A percentile compares a stretch with the other conserved stretches of the same genome.
Evolutionary conservation across 306 rosid genomes (phyloP).

Genomic region (Cucumis hystrix): DNA sequence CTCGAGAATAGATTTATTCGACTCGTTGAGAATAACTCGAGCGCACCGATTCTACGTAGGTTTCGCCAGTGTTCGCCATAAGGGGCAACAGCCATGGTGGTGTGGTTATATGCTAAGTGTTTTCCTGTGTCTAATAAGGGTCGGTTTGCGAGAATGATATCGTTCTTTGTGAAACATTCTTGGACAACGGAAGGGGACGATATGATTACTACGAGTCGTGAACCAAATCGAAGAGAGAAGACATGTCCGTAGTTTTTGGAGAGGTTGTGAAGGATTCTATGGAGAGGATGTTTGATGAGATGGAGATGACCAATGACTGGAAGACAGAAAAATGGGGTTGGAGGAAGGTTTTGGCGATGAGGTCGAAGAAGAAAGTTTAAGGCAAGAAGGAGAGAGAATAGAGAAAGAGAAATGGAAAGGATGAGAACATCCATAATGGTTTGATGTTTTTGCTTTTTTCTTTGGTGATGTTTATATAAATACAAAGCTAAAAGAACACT

Average conservation of each 20-base stretch:
- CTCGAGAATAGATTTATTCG: neutral
- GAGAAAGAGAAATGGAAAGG: neutral
- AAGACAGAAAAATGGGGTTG: neutral
- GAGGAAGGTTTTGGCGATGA: neutral
- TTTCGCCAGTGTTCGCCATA: neutral
- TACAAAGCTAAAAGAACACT: neutral
- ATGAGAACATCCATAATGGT: neutral
- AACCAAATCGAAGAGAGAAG: neutral
- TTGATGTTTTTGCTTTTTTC: too few species aligned
- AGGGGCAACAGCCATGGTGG: neutral
- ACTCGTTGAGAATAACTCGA: neutral
- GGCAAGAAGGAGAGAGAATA: neutral
- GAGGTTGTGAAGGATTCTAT: neutral
- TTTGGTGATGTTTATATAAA: neutral
- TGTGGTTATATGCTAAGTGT: neutral
- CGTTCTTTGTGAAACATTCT: neutral
- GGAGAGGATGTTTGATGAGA: neutral
- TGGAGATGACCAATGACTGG: neutral
- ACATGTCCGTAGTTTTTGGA: neutral
- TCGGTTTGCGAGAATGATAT: neutral
- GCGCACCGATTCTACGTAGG: neutral
- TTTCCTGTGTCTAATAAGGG: neutral
- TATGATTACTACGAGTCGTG: neutral
- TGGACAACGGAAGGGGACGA: neutral
- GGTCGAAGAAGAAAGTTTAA: neutral